Base-by-base conservation (phyloP, 306 rosid species). In the Coriaria nepalensis region DNA sequence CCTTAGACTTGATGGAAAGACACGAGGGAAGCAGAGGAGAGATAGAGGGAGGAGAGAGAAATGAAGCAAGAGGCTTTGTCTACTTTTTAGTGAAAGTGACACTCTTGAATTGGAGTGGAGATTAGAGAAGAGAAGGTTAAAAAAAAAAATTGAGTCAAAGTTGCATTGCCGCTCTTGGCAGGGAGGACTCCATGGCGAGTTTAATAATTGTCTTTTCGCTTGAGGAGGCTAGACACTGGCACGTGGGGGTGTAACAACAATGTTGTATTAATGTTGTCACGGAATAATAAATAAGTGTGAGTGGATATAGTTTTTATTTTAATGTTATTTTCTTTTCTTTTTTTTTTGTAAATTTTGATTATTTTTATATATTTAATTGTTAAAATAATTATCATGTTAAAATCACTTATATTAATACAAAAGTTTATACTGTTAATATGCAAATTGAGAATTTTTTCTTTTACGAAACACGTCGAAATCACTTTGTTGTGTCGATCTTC, bases 31-130 rank as follows among this genome's bases (percentile, higher is more conserved):
- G 43, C 6, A 35, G 43, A 43, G 29, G 29, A 40, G 43, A 45
- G 37, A 14, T 40, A 49, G 37, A 32, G 41, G 55, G 59, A 5
- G 39, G 42, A 9, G 35, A 34, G 52, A 9, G 56, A 54, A 35
- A 62, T 64, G 66, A 50, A 65, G 54, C 40, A 37, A 50, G 60
- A 8, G 32, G 35, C 45, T 49, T 55, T 71, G 29, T 55, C 55
- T 65, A 33, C 98, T 76, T 90, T 85, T 75, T 60, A 47, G 55
- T 54, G 98, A 90, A 67, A 85, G 79, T 48, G 95, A 90, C 87
- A 20, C 29, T 20, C 29, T 3, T 20, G 29, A 20, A 9, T 60
- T 40, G 9, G 9, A 34, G 52, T 56, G 58, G 71, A 39, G 45
- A 6, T 10, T 2, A 15, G 47, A 6, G 6, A 32, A 14, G 60